Evolutionary conservation across 2,329 filamentous ascomycete species (phyloP).

Genomic region (Myotisia sp.): DNA sequence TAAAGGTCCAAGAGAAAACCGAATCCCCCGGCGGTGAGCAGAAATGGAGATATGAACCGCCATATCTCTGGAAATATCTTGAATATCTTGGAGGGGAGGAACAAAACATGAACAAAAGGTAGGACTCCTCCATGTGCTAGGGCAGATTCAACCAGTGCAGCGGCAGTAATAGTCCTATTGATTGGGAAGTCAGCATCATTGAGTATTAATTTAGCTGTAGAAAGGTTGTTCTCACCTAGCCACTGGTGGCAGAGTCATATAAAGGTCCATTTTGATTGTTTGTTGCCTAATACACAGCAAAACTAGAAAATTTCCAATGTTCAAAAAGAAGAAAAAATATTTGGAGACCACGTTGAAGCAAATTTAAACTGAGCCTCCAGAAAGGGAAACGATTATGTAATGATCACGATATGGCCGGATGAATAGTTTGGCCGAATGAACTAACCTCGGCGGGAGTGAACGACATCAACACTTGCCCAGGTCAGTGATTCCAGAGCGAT

Average conservation of each 20-base stretch:
- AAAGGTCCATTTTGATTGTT: conserved; percentile 39
- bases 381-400: too few species aligned
- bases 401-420: too few species aligned
- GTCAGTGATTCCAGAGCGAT: too few species aligned
- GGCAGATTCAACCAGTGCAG: conserved; percentile 49
- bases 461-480: too few species aligned
- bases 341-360: too few species aligned
- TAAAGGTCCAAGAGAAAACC: conserved; percentile 59
- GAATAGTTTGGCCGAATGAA: too few species aligned
- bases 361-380: too few species aligned
- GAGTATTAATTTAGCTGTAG: conserved; percentile 5
- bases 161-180: conserved; percentile 52
- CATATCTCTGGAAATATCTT: conserved; percentile 46
- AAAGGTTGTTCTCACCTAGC: conserved; percentile 40
- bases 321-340: too few species aligned
- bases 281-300: too few species aligned
- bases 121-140: conserved; percentile 45
- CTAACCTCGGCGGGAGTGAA: too few species aligned
- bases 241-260: conserved; percentile 53
- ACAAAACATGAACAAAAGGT: conserved; percentile 36
- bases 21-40: conserved; percentile 42
- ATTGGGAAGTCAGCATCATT: conserved; percentile 23
- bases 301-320: too few species aligned
- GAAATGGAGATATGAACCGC: conserved; percentile 44
- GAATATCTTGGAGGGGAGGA: conserved; percentile 38